phyloP scores from a whole-genome alignment of 2,329 filamentous ascomycete genomes.

The Aspergillus unguis region DNA sequence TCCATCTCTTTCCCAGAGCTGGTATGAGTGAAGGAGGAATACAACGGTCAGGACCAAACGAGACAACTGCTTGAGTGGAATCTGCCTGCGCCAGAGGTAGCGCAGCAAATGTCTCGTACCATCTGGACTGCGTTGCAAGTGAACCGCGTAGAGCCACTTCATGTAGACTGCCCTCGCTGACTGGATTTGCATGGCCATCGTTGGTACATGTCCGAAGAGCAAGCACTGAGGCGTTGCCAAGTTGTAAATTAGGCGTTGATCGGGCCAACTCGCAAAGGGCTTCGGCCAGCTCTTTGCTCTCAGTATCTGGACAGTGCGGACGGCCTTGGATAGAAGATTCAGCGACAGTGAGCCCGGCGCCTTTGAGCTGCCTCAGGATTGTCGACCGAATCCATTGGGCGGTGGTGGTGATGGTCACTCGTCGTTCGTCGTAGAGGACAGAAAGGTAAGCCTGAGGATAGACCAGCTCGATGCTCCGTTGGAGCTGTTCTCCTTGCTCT shows the following conservation, averaged over 20 bases:
- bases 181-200: neutral
- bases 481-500: neutral
- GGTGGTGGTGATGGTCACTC: neutral
- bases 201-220: neutral
- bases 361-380: neutral
- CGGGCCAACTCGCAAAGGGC: neutral
- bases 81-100: neutral
- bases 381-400: too few species aligned
- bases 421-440: neutral
- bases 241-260: neutral
- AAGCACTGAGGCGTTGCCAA: neutral
- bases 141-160: neutral
- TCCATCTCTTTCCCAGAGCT: neutral
- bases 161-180: neutral
- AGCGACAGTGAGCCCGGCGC: neutral
- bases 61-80: neutral
- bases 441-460: neutral
- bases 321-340: neutral
- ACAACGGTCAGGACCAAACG: neutral
- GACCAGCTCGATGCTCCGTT: neutral
- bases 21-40: neutral
- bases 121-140: neutral
- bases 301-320: neutral
- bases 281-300: neutral
- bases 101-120: neutral